Percentiles rank a stretch among this genome's conserved stretches.
These are phyloP conservation scores for Gloeophyllum trabeum DNA, from an alignment of 768 basidiomycete genomes.

Conservation along the genomic window DNA sequence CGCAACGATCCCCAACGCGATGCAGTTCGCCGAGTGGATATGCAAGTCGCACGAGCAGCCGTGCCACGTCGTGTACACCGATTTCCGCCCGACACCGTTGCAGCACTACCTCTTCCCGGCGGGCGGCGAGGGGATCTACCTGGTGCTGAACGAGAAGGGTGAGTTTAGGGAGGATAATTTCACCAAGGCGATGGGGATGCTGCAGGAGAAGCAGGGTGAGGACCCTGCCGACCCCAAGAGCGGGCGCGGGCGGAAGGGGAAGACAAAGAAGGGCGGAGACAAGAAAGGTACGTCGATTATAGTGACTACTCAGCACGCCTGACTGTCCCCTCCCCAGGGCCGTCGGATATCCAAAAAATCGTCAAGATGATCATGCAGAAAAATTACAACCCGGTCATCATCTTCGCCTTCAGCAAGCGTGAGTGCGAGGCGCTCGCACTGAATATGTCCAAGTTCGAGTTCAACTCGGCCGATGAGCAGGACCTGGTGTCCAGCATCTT, in stretches of 20 bases:
- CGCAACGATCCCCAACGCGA: constrained; percentile 97
- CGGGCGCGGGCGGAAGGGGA: constrained; percentile 87
- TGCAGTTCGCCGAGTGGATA: constrained; percentile 99
- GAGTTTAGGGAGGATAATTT: constrained; percentile 98
- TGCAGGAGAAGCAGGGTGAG: constrained; percentile 77
- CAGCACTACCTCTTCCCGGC: constrained; percentile 98
- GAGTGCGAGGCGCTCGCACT: constrained; percentile 94
- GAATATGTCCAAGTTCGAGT: constrained; percentile 89
- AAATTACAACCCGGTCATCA: constrained; percentile 96
- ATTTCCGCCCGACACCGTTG: constrained; percentile 95
- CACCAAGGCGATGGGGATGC: constrained; percentile 91
- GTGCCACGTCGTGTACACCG: constrained; percentile 98
- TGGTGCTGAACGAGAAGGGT: constrained; percentile 98
- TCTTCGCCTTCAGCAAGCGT: constrained; percentile 96
- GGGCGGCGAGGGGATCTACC: constrained; percentile 92
- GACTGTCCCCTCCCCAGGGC: constrained; percentile 32
- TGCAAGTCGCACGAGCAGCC: constrained; percentile 95
- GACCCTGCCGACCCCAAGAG: constrained; percentile 82
- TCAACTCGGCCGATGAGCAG: constrained; percentile 89
- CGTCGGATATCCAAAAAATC: constrained; percentile 93
- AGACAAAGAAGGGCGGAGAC: constrained; percentile 85
- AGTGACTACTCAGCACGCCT: neutral
- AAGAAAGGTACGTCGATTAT: constrained; percentile 58
- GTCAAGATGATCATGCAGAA: constrained; percentile 98
- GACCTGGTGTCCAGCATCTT: constrained; percentile 82